Conservation (phyloP, 2,329 filamentous ascomycete species). For the Raffaelea deltoideospora region DNA sequence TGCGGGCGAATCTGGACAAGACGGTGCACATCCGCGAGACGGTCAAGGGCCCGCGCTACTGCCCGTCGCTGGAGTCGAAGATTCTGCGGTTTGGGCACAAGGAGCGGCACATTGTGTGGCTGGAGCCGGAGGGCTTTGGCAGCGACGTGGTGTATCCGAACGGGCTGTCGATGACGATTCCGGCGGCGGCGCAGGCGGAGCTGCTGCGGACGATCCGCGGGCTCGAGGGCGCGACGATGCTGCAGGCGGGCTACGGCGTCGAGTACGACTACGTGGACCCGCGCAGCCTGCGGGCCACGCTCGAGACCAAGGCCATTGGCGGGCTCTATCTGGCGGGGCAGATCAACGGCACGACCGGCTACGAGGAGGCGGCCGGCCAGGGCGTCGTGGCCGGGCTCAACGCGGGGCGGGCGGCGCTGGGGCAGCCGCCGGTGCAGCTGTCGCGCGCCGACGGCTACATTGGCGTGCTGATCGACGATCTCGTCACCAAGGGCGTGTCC, state of each 20-base stretch:
- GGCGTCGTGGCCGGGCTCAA: constrained; percentile 89
- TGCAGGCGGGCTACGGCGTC: constrained; percentile 90
- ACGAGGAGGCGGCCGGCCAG: constrained; percentile 92
- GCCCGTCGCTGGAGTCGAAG: constrained; percentile 89
- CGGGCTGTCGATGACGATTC: constrained; percentile 92
- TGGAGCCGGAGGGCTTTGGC: constrained; percentile 90
- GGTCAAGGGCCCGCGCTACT: constrained; percentile 87
- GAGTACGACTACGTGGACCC: constrained; percentile 99
- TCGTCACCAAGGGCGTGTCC: constrained; percentile 90
- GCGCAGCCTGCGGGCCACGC: constrained; percentile 67
- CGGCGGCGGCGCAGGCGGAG: constrained; percentile 69
- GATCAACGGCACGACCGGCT: constrained; percentile 96
- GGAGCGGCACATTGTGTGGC: constrained; percentile 77
- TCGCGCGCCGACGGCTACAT: constrained; percentile 86
- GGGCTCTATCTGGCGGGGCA: constrained; percentile 90
- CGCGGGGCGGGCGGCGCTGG: constrained; percentile 64
- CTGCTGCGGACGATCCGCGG: constrained; percentile 80
- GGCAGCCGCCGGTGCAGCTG: constrained; percentile 50
- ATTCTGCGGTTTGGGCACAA: constrained; percentile 77
- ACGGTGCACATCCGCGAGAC: constrained; percentile 93
- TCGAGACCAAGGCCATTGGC: constrained; percentile 83
- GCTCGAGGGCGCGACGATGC: constrained; percentile 77
- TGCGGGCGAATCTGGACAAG: constrained; percentile 82
- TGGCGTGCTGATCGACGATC: constrained; percentile 95
- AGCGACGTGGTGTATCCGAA: constrained; percentile 90